A percentile compares a stretch with the other conserved stretches of the same genome.
Evolutionary conservation across 1,284 basidiomycete genomes (phyloP).

Genomic region (Schizophyllum amplum): DNA sequence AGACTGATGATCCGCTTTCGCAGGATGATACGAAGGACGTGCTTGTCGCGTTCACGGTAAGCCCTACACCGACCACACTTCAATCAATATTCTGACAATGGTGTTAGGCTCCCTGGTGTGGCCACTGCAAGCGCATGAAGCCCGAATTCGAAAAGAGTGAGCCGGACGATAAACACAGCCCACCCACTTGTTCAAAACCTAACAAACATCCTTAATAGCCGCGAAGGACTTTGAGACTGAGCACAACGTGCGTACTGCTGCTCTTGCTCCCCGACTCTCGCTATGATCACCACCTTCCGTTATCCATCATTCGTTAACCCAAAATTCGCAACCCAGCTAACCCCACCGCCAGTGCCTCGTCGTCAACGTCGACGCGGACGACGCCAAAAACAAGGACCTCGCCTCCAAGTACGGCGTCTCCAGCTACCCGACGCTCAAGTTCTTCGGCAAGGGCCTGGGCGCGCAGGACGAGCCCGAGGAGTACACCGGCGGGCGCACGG

Average conservation of each 20-base stretch:
- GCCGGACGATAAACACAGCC: conserved; percentile 4
- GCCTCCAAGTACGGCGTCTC: conserved; percentile 68
- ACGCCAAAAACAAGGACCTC: conserved; percentile 69
- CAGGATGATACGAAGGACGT: conserved; percentile 74
- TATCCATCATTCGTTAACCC: not conserved
- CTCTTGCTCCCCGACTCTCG: too few species aligned
- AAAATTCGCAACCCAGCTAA: conserved; percentile 5
- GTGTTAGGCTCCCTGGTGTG: conserved; percentile 74
- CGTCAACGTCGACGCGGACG: conserved; percentile 89
- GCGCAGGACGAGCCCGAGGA: conserved; percentile 43
- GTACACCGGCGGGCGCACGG: conserved; percentile 64
- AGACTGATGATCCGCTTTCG: too few species aligned
- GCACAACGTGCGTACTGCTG: conserved; percentile 45
- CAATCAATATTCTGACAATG: not conserved
- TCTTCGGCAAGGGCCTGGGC: conserved; percentile 71
- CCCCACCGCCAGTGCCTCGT: conserved; percentile 62
- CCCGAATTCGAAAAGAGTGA: conserved; percentile 73
- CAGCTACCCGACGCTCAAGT: conserved; percentile 89
- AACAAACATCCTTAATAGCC: conserved; percentile 30
- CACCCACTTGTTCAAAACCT: too few species aligned
- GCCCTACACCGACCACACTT: conserved; percentile 12
- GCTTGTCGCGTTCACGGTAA: conserved; percentile 84
- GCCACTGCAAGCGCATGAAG: conserved; percentile 84
- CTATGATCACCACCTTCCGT: too few species aligned
- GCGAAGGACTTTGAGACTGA: conserved; percentile 77